A percentile compares a stretch with the other conserved stretches of the same genome.
These are phyloP conservation scores for Plantago coronopus DNA, from an alignment of 305 asterid genomes.

Conservation along the genomic window DNA sequence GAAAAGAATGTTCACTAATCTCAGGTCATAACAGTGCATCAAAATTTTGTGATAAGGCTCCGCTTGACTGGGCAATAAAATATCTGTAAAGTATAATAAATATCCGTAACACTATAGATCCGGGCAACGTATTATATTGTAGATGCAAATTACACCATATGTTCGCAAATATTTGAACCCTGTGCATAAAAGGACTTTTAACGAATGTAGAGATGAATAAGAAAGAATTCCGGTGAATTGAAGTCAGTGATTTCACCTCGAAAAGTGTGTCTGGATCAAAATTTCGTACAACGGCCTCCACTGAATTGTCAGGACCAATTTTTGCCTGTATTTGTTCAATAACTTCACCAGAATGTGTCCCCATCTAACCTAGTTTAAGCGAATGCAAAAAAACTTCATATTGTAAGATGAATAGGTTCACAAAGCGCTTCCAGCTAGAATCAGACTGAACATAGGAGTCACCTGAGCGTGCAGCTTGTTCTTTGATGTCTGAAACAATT, in stretches of 20 bases:
- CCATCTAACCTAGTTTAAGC: conserved; percentile 84
- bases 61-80: conserved; percentile 13
- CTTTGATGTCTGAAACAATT: conserved; percentile 61
- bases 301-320: conserved; percentile 61
- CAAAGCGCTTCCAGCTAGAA: conserved; percentile 19
- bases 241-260: conserved; percentile 46
- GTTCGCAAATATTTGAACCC: neutral
- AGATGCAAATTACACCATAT: neutral
- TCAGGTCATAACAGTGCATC: too few relatives aligned
- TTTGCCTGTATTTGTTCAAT: conserved; percentile 78
- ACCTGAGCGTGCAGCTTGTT: conserved; percentile 87
- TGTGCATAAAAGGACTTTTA: too few relatives aligned
- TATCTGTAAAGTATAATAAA: neutral
- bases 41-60: neutral
- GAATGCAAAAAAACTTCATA: conserved; percentile 26
- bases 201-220: neutral
- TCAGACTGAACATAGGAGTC: conserved; percentile 23
- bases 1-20: too few relatives aligned
- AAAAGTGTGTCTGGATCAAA: conserved; percentile 76
- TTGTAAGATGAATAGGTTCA: conserved; percentile 17
- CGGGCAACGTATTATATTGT: conserved; percentile 5
- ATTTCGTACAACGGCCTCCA: conserved; percentile 90
- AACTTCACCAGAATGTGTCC: conserved; percentile 76
- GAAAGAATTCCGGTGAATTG: neutral
- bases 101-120: conserved; percentile 5